A percentile compares a stretch with the other conserved stretches of the same genome.
Evolutionary conservation across 495 filamentous ascomycete genomes (phyloP).

Genomic region (Coniosporium apollinis): DNA sequence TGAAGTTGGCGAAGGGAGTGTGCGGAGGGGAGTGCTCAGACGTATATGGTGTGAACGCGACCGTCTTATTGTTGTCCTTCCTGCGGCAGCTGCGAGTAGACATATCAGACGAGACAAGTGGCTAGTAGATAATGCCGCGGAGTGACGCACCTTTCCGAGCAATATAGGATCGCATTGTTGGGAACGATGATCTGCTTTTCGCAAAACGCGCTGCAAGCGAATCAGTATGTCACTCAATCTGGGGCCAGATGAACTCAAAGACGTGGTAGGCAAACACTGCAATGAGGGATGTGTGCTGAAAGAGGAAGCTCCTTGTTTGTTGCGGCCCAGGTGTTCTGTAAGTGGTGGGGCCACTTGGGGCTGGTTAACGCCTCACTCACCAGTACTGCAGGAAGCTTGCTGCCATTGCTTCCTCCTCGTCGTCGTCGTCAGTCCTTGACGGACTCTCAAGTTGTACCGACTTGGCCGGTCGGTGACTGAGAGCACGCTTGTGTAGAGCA

Average conservation of each 20-base stretch:
- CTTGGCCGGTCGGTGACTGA: too few relatives aligned
- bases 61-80: slow-evolving; percentile 18
- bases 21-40: slow-evolving; percentile 13
- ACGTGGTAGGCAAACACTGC: too few relatives aligned
- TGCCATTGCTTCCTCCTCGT: slow-evolving; percentile 39
- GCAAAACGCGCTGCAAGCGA: slow-evolving; percentile 37
- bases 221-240: too few relatives aligned
- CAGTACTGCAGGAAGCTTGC: slow-evolving; percentile 51
- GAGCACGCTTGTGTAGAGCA: too few relatives aligned
- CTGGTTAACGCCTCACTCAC: too few relatives aligned
- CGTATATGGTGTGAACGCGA: slow-evolving; percentile 4
- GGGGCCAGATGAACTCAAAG: too few relatives aligned
- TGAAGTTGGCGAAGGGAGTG: slow-evolving; percentile 12
- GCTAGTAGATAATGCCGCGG: too few relatives aligned
- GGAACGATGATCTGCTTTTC: slow-evolving; percentile 51
- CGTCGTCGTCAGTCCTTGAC: slow-evolving; percentile 12
- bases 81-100: slow-evolving; percentile 20
- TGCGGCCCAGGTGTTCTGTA: too few relatives aligned
- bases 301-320: too few relatives aligned
- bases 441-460: too few relatives aligned
- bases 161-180: slow-evolving; percentile 37
- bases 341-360: too few relatives aligned
- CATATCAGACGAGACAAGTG: slow-evolving; percentile 4
- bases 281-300: too few relatives aligned
- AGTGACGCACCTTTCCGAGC: slow-evolving; percentile 23